Base-by-base conservation (phyloP, 2,329 filamentous ascomycete genomes). In the Leptographium galeiforme region DNA sequence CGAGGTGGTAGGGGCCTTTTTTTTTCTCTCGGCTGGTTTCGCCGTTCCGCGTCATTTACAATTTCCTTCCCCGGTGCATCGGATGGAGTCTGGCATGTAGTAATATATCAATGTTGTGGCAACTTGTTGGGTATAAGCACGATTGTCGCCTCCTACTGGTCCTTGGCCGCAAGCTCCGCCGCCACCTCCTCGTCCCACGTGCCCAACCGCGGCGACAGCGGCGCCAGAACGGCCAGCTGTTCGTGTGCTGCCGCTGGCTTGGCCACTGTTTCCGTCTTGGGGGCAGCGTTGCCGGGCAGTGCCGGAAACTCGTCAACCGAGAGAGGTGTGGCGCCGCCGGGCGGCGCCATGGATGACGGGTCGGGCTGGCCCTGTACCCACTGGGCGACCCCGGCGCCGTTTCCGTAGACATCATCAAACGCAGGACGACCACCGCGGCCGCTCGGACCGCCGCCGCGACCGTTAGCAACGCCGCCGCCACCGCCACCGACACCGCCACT, bases 141-240 rank as follows among this genome's bases (percentile, higher is more conserved):
- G 44, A 47, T 19, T 25, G 8, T 19, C 12, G 4, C 43, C 10
- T 45, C 25, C 18, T 13, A 8, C 34, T 13, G 34, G 8, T 36
- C 34, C 34, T 36, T 36, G 34, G 8, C 51, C 13, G 46, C 47
- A 8, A 51, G 34, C 47, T 53, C 51, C 6, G 69, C 73, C 49
- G 75, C 75, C 70, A 81, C 76, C 64, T 81, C 78, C 39, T 81
- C 78, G 50, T 75, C 78, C 78, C 78, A 81, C 53, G 74, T 71
- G 10, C 72, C 70, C 18, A 71, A 19, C 25, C 19, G 25, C 40
- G 40, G 40, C 40, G 16, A 68, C 1, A 67, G 45, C 16, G 69
- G 62, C 53, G 66, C 63, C n/a, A 65, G 50, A 2, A 14, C 19
- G 2, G 50, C 45, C 38, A 55, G 50, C 18, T 16, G 10, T 32